Evolutionary conservation across 2,329 filamentous ascomycete genomes (phyloP).

Genomic region (Cryphonectria nitschkei): DNA sequence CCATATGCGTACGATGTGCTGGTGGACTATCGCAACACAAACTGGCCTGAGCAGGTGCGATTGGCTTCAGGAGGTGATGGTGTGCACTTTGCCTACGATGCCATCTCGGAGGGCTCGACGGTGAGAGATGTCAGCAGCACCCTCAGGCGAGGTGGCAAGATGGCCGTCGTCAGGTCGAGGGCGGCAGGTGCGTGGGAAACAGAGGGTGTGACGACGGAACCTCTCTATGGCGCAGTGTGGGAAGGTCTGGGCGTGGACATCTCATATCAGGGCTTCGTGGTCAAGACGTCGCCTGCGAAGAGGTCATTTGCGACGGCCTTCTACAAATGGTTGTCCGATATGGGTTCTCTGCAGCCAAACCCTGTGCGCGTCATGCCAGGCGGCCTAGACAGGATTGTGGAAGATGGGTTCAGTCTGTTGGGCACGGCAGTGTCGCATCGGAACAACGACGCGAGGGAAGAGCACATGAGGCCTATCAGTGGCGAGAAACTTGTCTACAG

Average conservation of each 20-base stretch:
- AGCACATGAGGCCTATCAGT: slow-evolving; percentile 44
- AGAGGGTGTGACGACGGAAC: slow-evolving; percentile 37
- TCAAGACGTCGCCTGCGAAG: slow-evolving; percentile 34
- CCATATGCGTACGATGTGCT: slow-evolving; percentile 45
- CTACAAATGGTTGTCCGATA: slow-evolving; percentile 40
- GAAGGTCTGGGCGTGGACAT: slow-evolving; percentile 46
- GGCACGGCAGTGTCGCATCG: slow-evolving; percentile 35
- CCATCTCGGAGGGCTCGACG: slow-evolving; percentile 44
- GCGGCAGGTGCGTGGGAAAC: slow-evolving; percentile 37
- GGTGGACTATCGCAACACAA: slow-evolving; percentile 42
- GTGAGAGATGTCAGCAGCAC: slow-evolving; percentile 39
- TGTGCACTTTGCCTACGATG: slow-evolving; percentile 43
- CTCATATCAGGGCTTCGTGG: slow-evolving; percentile 40
- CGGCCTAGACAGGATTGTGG: slow-evolving; percentile 34
- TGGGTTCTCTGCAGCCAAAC: slow-evolving; percentile 35
- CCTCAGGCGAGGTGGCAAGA: slow-evolving; percentile 34
- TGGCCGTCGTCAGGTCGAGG: slow-evolving; percentile 38
- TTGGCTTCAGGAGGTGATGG: slow-evolving; percentile 34
- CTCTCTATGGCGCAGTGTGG: slow-evolving; percentile 47
- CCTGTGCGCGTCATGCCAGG: slow-evolving; percentile 40
- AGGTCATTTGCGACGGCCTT: slow-evolving; percentile 41
- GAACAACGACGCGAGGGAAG: slow-evolving; percentile 32
- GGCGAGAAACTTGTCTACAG: slow-evolving; percentile 45
- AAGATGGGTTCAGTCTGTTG: slow-evolving; percentile 37
- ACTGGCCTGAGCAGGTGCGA: slow-evolving; percentile 40